Evolutionary conservation across 106 monocot genomes (phyloP).

Genomic region (Allium cepa): DNA sequence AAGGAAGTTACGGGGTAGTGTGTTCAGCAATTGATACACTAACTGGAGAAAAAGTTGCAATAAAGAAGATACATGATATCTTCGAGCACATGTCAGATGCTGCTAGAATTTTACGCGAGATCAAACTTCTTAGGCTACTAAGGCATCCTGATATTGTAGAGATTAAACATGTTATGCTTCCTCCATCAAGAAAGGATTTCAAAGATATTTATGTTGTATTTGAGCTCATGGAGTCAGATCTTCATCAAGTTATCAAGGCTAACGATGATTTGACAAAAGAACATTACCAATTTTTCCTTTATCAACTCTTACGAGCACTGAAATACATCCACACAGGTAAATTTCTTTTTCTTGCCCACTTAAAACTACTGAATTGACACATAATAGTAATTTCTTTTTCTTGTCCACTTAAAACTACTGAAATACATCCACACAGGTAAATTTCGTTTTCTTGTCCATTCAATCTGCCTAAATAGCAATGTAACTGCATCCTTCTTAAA

Average conservation of each 20-base stretch:
- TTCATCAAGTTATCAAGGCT: slow-evolving; percentile 55
- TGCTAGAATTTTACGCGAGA: slow-evolving; percentile 46
- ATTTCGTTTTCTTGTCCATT: background rate
- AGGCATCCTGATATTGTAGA: slow-evolving; percentile 56
- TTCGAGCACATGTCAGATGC: slow-evolving; percentile 59
- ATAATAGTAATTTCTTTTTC: no score
- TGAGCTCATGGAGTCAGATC: slow-evolving; percentile 61
- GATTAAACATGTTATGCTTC: slow-evolving; percentile 56
- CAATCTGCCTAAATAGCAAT: no score
- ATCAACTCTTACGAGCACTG: slow-evolving; percentile 47
- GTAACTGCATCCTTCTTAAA: no score
- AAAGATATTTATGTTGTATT: slow-evolving; percentile 35
- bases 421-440: slow-evolving; percentile 27
- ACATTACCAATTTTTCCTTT: slow-evolving; percentile 53
- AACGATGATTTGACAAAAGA: slow-evolving; percentile 53
- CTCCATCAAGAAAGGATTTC: slow-evolving; percentile 49
- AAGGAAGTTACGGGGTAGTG: slow-evolving; percentile 59
- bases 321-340: slow-evolving; percentile 52
- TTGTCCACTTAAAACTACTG: no score
- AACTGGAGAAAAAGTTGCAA: slow-evolving; percentile 45
- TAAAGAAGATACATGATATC: slow-evolving; percentile 59
- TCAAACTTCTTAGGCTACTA: slow-evolving; percentile 46
- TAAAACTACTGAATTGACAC: no score
- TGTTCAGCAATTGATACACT: slow-evolving; percentile 37
- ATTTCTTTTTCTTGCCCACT: background rate